Evolutionary conservation across 177 flowering plant genomes (phyloP).

Genomic region (Vitis hybrid): DNA sequence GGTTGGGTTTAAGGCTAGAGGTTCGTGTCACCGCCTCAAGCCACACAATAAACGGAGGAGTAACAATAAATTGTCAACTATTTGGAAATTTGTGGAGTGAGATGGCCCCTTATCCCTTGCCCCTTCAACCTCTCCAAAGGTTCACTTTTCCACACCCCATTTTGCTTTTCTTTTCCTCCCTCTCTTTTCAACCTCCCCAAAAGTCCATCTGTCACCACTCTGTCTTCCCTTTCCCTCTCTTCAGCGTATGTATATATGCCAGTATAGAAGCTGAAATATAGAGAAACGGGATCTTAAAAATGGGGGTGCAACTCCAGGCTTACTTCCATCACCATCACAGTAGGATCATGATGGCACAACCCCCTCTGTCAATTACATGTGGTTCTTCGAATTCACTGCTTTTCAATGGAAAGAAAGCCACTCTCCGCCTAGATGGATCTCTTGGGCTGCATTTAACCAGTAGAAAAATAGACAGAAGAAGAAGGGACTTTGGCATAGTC

Average conservation of each 20-base stretch:
- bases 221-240: neutral
- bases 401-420: too few species aligned
- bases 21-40: too few species aligned
- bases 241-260: neutral
- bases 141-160: too few species aligned
- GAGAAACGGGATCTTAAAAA: neutral
- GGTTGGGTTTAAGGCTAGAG: too few species aligned
- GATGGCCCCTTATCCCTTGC: too few species aligned
- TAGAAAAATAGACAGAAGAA: neutral
- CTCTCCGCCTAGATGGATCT: neutral
- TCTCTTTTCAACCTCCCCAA: constrained; percentile 12
- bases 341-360: neutral
- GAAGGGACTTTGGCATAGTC: constrained; percentile 18
- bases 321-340: neutral
- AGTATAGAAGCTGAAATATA: neutral
- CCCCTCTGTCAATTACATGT: too few species aligned
- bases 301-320: constrained; percentile 8
- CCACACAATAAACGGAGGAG: too few species aligned
- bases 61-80: too few species aligned
- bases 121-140: too few species aligned
- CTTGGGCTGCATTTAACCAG: neutral
- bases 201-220: constrained; percentile 3
- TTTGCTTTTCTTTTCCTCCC: too few species aligned
- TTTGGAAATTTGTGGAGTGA: too few species aligned
- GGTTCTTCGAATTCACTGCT: too few species aligned